Conservation (phyloP, 176 grass and related monocot species). For the Poa annua region DNA sequence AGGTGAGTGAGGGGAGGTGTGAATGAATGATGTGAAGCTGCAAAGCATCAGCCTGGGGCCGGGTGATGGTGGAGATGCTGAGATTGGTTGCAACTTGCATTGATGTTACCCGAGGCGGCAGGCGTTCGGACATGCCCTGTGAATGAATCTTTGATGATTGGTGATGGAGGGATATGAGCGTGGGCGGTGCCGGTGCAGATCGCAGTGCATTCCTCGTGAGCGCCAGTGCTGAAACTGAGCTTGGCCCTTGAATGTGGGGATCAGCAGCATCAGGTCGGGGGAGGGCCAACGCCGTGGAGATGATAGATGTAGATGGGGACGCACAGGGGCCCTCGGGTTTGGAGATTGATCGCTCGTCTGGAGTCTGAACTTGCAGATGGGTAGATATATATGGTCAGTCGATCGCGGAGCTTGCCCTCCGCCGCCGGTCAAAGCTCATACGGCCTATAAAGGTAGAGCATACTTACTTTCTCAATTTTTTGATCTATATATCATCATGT, state of each 20-base stretch:
- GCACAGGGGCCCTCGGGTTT: no score
- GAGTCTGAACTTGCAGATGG: no score
- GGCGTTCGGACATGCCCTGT: neutral
- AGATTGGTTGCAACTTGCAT: constrained; percentile 13
- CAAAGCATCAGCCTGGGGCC: constrained; percentile 21
- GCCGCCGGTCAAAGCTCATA: neutral
- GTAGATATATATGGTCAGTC: no score
- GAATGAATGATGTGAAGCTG: constrained; percentile 39
- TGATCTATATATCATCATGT: neutral
- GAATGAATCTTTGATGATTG: constrained; percentile 43
- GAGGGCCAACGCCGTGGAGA: no score
- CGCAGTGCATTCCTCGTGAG: constrained; percentile 31
- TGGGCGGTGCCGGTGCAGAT: neutral
- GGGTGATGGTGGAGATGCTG: neutral
- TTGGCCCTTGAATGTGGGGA: neutral
- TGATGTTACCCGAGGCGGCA: no score
- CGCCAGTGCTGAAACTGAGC: neutral
- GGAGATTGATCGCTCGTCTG: no score
- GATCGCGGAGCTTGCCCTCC: no score
- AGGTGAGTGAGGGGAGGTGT: constrained; percentile 12
- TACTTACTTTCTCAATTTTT: neutral
- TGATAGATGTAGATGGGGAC: no score
- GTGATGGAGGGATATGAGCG: constrained; percentile 33
- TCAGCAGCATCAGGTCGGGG: no score
- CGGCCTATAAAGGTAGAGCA: neutral